Percentiles rank a stretch among this genome's conserved stretches.
phyloP scores from a whole-genome alignment of 1,139 yeast species.

The Eremothecium cymbalariae region DNA sequence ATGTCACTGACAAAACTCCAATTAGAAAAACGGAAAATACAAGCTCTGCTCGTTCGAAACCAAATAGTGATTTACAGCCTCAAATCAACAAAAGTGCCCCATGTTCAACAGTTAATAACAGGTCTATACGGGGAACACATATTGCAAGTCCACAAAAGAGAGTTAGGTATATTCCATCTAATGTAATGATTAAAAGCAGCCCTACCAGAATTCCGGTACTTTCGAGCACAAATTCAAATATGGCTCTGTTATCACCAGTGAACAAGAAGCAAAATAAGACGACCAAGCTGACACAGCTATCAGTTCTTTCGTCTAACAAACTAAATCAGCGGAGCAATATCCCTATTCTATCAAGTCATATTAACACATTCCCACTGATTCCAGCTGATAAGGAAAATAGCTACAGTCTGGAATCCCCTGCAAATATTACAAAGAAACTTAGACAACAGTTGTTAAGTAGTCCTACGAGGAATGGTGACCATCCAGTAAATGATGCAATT shows the following conservation, averaged over 20 bases:
- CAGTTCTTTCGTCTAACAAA: conserved; percentile 15
- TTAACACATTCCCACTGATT: not conserved
- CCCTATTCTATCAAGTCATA: conserved; percentile 1
- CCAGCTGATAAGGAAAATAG: conserved; percentile 2
- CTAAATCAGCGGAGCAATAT: conserved; percentile 10
- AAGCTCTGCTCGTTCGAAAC: not conserved
- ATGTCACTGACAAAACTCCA: conserved; percentile 6
- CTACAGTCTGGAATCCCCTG: conserved; percentile 3
- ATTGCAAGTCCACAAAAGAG: conserved; percentile 15
- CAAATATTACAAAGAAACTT: conserved; percentile 1
- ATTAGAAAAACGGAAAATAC: conserved; percentile 2
- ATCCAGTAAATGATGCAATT: not conserved
- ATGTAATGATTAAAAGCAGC: conserved; percentile 11
- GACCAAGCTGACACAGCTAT: conserved; percentile 11
- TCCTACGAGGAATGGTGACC: conserved; percentile 1
- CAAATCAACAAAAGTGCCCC: not conserved
- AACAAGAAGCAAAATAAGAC: conserved; percentile 13
- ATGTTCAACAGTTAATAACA: not conserved
- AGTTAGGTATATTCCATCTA: conserved; percentile 13
- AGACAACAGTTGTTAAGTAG: conserved; percentile 1
- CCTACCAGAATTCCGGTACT: conserved; percentile 10
- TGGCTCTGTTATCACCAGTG: too few species aligned
- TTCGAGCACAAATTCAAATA: not conserved
- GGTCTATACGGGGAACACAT: conserved; percentile 12
- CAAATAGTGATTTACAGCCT: not conserved